These are phyloP conservation scores for Candida saitoana DNA, from an alignment of 805 yeast species.

Conservation along the genomic window DNA sequence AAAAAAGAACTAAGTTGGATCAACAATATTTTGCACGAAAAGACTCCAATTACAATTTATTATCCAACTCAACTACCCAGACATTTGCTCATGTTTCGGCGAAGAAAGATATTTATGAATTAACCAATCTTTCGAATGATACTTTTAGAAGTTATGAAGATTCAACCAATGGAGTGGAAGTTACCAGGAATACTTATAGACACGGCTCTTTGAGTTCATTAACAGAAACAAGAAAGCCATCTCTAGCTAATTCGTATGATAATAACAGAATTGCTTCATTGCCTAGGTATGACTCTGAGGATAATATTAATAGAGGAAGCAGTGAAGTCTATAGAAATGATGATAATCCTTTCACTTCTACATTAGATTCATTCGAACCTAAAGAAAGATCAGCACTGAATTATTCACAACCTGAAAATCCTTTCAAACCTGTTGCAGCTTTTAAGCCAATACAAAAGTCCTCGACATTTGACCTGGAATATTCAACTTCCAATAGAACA, in stretches of 20 bases:
- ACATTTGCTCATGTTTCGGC: neutral
- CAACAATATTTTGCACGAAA: neutral
- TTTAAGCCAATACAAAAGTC: neutral
- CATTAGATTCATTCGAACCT: neutral
- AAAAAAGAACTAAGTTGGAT: neutral
- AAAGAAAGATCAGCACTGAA: neutral
- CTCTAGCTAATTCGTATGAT: neutral
- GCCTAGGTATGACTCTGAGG: neutral
- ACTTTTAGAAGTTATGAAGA: neutral
- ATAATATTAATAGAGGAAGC: neutral
- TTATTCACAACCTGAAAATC: neutral
- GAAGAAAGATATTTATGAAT: neutral
- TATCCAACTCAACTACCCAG: neutral
- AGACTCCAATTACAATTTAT: neutral
- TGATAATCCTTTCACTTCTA: neutral
- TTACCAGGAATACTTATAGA: neutral
- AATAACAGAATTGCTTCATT: neutral
- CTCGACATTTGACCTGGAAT: neutral
- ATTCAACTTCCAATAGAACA: neutral
- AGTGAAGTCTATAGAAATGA: neutral
- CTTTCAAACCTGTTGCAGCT: neutral
- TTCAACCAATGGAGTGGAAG: neutral
- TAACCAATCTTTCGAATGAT: neutral
- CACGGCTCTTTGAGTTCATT: neutral
- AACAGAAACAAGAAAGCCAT: neutral